A percentile compares a stretch with the other conserved stretches of the same genome.
Evolutionary conservation across 495 filamentous ascomycete genomes (phyloP).

Genomic region (Neurospora cerealis): DNA sequence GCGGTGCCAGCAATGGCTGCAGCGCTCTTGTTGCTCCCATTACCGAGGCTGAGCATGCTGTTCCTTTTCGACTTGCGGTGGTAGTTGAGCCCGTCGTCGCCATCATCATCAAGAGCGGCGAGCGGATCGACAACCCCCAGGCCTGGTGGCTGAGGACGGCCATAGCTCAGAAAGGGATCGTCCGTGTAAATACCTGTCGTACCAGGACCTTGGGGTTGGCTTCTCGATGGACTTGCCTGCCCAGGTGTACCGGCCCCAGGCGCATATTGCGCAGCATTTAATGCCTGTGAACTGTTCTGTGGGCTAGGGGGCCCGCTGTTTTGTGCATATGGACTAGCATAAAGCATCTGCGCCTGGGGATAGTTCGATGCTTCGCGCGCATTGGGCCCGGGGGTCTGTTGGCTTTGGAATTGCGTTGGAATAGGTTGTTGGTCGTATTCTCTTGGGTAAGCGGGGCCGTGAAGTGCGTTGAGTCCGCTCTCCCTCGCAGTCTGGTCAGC

Average conservation of each 20-base stretch:
- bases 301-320: neutral
- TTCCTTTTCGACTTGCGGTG: constrained; percentile 27
- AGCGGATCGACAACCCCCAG: constrained; percentile 61
- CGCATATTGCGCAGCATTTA: constrained; percentile 5
- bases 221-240: constrained; percentile 17
- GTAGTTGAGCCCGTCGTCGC: constrained; percentile 66
- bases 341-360: constrained; percentile 9
- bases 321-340: neutral
- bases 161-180: constrained; percentile 45
- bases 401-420: constrained; percentile 23
- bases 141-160: constrained; percentile 44
- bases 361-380: constrained; percentile 10
- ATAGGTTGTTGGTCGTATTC: constrained; percentile 26
- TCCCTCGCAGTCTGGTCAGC: constrained; percentile 63
- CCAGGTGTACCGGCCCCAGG: constrained; percentile 16
- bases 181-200: constrained; percentile 22
- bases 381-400: constrained; percentile 7
- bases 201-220: constrained; percentile 5
- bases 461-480: constrained; percentile 61
- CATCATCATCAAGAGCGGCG: constrained; percentile 67
- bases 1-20: constrained; percentile 31
- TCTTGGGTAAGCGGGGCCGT: constrained; percentile 34
- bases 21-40: constrained; percentile 23
- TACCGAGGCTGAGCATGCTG: constrained; percentile 45
- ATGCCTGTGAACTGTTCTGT: constrained; percentile 16